Conservation (phyloP, 164 flowering plant species). For the Echeveria elegans region DNA sequence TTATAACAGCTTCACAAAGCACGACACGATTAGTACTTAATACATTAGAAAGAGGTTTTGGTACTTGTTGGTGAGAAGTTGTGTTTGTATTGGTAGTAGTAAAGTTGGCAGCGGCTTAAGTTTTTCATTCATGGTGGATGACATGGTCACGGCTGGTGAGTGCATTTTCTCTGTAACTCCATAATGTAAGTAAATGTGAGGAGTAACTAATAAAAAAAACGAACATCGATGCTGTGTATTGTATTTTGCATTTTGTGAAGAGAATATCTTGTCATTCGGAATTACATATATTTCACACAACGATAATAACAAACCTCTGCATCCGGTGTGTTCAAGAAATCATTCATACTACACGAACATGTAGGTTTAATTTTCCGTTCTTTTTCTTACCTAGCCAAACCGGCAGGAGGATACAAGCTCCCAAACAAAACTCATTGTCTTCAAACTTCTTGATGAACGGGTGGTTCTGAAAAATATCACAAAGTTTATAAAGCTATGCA, state of each 20-base stretch:
- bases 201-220: no score
- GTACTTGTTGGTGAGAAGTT: background rate
- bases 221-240: no score
- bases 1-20: background rate
- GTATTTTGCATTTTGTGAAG: background rate
- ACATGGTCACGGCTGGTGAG: background rate
- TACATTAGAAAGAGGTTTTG: background rate
- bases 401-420: conserved; percentile 72
- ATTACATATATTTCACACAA: background rate
- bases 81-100: background rate
- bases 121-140: background rate
- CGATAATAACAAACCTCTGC: background rate
- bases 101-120: background rate
- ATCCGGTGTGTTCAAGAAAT: background rate
- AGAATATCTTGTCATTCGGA: background rate
- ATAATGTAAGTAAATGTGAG: no score
- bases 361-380: background rate
- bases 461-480: conserved; percentile 28
- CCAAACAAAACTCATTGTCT: conserved; percentile 70
- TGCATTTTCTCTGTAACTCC: no score
- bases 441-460: conserved; percentile 93
- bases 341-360: background rate
- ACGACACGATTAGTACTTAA: background rate
- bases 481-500: no score
- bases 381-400: conserved; percentile 39